These are phyloP conservation scores for Botrytis fragariae DNA, from an alignment of 2,329 filamentous ascomycete species.

Conservation along the genomic window DNA sequence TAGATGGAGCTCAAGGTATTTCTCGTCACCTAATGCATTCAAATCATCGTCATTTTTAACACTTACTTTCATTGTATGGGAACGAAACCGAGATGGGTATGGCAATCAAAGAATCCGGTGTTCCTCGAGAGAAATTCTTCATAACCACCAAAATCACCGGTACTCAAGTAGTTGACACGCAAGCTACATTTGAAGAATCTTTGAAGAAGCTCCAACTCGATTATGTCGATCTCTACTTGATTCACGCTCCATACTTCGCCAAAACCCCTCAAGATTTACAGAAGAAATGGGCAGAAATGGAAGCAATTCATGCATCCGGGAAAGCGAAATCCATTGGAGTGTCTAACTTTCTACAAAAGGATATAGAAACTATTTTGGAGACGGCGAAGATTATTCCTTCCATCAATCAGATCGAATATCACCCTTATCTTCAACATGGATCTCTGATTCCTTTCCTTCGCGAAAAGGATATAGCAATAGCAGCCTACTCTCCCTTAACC, in stretches of 20 bases:
- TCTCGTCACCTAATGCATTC: not conserved
- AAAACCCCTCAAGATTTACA: slow-evolving; percentile 52
- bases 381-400: slow-evolving; percentile 62
- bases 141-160: slow-evolving; percentile 60
- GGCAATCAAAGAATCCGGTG: slow-evolving; percentile 64
- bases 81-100: slow-evolving; percentile 69
- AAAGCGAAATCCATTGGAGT: slow-evolving; percentile 71
- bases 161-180: slow-evolving; percentile 36
- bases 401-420: slow-evolving; percentile 79
- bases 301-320: slow-evolving; percentile 65
- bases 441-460: slow-evolving; percentile 57
- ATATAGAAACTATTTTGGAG: slow-evolving; percentile 56
- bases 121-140: slow-evolving; percentile 67
- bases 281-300: slow-evolving; percentile 56
- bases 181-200: slow-evolving; percentile 51
- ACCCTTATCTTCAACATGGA: slow-evolving; percentile 70
- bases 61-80: slow-evolving; percentile 48
- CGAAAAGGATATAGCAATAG: slow-evolving; percentile 54
- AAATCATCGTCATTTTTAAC: not conserved
- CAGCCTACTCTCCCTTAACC: slow-evolving; percentile 56
- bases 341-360: slow-evolving; percentile 64
- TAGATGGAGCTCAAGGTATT: slow-evolving; percentile 70
- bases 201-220: slow-evolving; percentile 65
- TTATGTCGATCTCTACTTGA: slow-evolving; percentile 70
- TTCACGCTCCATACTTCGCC: slow-evolving; percentile 57